Conservation (phyloP, 345 rosid species). For the Lepidium aucheri region DNA sequence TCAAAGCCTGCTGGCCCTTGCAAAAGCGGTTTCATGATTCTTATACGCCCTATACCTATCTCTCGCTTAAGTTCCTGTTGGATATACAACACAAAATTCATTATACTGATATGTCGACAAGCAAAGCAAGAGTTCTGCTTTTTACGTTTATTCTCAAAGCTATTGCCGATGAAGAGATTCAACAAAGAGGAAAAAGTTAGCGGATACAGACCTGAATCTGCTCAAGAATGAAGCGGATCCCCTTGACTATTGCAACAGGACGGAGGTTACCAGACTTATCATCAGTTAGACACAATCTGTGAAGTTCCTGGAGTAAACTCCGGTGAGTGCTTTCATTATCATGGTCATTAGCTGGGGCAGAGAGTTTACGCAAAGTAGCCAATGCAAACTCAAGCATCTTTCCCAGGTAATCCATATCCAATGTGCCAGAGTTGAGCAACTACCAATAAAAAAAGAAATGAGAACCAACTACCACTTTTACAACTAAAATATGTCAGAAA, state of each 20-base stretch:
- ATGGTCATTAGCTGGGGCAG: constrained; percentile 61
- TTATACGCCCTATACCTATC: constrained; percentile 66
- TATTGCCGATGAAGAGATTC: background rate
- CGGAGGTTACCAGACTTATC: constrained; percentile 39
- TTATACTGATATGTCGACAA: background rate
- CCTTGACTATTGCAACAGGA: constrained; percentile 61
- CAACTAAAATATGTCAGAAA: background rate
- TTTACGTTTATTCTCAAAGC: background rate
- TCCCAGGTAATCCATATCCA: constrained; percentile 70
- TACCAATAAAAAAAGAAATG: constrained; percentile 16
- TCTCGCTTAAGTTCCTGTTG: constrained; percentile 60
- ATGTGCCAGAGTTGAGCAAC: constrained; percentile 64
- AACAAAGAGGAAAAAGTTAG: background rate
- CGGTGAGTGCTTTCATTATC: constrained; percentile 45
- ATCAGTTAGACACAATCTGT: constrained; percentile 40
- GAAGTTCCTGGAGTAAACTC: constrained; percentile 53
- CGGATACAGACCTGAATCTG: constrained; percentile 62
- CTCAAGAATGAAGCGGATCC: constrained; percentile 73
- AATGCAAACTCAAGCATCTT: constrained; percentile 71
- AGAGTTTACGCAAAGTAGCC: constrained; percentile 67
- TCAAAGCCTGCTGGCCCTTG: constrained; percentile 81
- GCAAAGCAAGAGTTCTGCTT: background rate
- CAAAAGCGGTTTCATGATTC: constrained; percentile 67
- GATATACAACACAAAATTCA: background rate
- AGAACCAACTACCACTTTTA: background rate